phyloP scores from a whole-genome alignment of 2,329 filamentous ascomycete species.

The Harringtonia lauricola region DNA sequence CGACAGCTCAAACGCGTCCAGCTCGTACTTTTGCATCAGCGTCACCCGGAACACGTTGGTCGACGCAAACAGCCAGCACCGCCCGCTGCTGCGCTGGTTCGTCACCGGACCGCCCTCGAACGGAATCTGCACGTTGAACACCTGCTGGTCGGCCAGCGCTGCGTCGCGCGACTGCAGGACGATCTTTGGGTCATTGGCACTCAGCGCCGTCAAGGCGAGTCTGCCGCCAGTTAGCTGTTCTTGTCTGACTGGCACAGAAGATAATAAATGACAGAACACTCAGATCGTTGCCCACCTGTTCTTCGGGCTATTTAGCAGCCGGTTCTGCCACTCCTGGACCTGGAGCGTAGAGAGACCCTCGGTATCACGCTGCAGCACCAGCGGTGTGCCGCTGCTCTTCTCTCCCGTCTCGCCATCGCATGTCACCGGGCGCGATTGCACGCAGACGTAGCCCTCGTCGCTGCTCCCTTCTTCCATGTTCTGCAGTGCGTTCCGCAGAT shows the following conservation, averaged over 20 bases:
- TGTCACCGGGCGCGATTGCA: conserved; percentile 17
- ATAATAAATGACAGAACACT: not conserved
- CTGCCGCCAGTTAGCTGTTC: conserved; percentile 24
- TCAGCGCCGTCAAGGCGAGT: conserved; percentile 65
- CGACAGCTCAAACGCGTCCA: conserved; percentile 73
- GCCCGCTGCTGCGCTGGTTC: conserved; percentile 69
- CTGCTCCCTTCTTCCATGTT: not conserved
- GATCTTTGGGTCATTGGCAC: conserved; percentile 51
- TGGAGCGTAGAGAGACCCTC: conserved; percentile 39
- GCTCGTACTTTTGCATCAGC: conserved; percentile 71
- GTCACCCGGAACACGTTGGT: conserved; percentile 90
- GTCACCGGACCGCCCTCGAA: conserved; percentile 75
- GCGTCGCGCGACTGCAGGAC: conserved; percentile 55
- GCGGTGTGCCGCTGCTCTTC: not conserved
- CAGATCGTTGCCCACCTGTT: conserved; percentile 51
- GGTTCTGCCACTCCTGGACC: conserved; percentile 47
- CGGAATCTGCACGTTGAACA: conserved; percentile 76
- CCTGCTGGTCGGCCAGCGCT: conserved; percentile 59
- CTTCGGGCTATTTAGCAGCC: conserved; percentile 53
- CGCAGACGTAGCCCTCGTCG: conserved; percentile 33
- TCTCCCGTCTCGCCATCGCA: not conserved
- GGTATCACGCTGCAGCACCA: conserved; percentile 1
- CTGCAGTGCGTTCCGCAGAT: conserved; percentile 15
- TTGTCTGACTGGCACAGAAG: not conserved
- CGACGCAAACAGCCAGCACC: conserved; percentile 86